These are phyloP conservation scores for Fusarium oxysporum DNA, from an alignment of 2,329 filamentous ascomycete genomes.

Conservation along the genomic window DNA sequence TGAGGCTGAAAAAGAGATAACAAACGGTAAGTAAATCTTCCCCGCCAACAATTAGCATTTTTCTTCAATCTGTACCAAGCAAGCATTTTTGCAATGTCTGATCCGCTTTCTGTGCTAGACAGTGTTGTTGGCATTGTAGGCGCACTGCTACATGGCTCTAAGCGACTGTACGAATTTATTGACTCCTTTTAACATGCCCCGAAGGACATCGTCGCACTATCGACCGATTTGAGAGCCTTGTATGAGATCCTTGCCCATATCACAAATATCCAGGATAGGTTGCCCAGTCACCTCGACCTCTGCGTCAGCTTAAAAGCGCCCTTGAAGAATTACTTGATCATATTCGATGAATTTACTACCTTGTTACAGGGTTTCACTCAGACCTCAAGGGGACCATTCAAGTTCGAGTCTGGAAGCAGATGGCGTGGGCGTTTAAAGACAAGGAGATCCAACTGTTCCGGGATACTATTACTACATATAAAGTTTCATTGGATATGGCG, in stretches of 20 bases:
- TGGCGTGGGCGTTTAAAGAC: not conserved
- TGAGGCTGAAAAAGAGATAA: not conserved
- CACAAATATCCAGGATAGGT: not conserved
- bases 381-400: not conserved
- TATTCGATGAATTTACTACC: not conserved
- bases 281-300: fast-evolving
- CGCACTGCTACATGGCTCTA: not conserved
- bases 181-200: not conserved
- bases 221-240: not conserved
- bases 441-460: not conserved
- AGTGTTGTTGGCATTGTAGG: not conserved
- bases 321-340: not conserved
- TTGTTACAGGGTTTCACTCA: not conserved
- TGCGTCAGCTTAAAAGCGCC: fast-evolving
- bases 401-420: not conserved
- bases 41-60: no score
- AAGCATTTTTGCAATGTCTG: not conserved
- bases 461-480: not conserved
- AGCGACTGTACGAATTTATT: not conserved
- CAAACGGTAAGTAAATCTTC: fast-evolving
- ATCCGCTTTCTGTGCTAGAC: not conserved
- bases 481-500: fast-evolving
- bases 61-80: no score
- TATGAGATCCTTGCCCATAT: fast-evolving
- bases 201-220: not conserved